These are phyloP conservation scores for Oligophagozyma castellii DNA, from an alignment of 1,139 yeast species.

Conservation along the genomic window DNA sequence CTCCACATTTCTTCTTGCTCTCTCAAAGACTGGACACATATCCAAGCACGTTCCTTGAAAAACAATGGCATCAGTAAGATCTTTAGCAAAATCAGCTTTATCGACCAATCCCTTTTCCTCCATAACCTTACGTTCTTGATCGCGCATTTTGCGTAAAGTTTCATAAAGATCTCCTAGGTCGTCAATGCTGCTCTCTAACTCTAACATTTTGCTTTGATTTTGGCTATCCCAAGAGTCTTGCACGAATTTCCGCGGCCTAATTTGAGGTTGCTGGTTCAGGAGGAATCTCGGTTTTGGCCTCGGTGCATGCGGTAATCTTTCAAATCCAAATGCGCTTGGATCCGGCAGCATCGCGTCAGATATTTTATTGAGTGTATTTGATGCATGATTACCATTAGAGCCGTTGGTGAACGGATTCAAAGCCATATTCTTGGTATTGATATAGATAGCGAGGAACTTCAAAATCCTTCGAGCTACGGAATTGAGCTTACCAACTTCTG, in stretches of 20 bases:
- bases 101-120: constrained; percentile 76
- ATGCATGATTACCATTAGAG: too few species aligned
- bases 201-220: constrained; percentile 36
- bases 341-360: constrained; percentile 9
- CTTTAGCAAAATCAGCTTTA: constrained; percentile 70
- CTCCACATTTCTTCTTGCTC: constrained; percentile 78
- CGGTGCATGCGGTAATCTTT: constrained; percentile 7
- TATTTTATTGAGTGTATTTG: too few species aligned
- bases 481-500: too few species aligned
- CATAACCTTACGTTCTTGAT: constrained; percentile 65
- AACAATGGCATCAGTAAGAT: constrained; percentile 70
- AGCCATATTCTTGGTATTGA: too few species aligned
- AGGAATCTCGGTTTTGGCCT: constrained; percentile 26
- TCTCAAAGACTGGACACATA: constrained; percentile 92
- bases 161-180: constrained; percentile 40
- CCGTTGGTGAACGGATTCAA: too few species aligned
- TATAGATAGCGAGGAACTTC: too few species aligned
- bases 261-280: constrained; percentile 25
- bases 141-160: constrained; percentile 59
- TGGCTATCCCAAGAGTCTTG: constrained; percentile 41
- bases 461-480: too few species aligned
- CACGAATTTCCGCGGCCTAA: constrained; percentile 16
- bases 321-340: constrained; percentile 14
- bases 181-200: constrained; percentile 29
- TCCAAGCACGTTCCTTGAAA: constrained; percentile 83